Evolutionary conservation across 2,329 filamentous ascomycete species (phyloP).

Genomic region (Diaporthe australafricana): DNA sequence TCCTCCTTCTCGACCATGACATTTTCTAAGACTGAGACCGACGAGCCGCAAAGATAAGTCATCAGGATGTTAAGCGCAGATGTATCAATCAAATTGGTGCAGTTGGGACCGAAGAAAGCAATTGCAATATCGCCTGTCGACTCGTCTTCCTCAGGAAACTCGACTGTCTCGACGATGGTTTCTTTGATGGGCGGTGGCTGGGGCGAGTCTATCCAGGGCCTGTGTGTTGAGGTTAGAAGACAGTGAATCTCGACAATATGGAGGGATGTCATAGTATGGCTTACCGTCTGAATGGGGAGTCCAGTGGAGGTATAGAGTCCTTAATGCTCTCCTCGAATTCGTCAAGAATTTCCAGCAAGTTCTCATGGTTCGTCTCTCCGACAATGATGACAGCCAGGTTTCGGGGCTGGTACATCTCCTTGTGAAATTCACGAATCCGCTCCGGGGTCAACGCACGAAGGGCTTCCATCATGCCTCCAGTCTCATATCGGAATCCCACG

Average conservation of each 20-base stretch:
- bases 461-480: slow-evolving; percentile 96
- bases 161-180: slow-evolving; percentile 80
- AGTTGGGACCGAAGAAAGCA: slow-evolving; percentile 87
- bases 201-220: slow-evolving; percentile 90
- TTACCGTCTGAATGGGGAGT: slow-evolving; percentile 79
- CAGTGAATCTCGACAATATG: neutral
- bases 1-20: slow-evolving; percentile 93
- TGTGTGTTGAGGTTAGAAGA: slow-evolving; percentile 39
- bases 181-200: slow-evolving; percentile 79
- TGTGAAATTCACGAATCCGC: slow-evolving; percentile 93
- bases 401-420: slow-evolving; percentile 97
- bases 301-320: slow-evolving; percentile 80
- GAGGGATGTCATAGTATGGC: slow-evolving; percentile 15
- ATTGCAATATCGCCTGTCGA: slow-evolving; percentile 89
- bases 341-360: slow-evolving; percentile 85
- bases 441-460: slow-evolving; percentile 87
- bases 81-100: slow-evolving; percentile 74
- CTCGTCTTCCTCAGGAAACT: slow-evolving; percentile 97
- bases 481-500: slow-evolving; percentile 95
- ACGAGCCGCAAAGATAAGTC: slow-evolving; percentile 91
- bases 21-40: slow-evolving; percentile 92
- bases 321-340: slow-evolving; percentile 89
- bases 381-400: slow-evolving; percentile 92
- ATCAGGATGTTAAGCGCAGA: slow-evolving; percentile 84
- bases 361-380: slow-evolving; percentile 87